A percentile compares a stretch with the other conserved stretches of the same genome.
These are phyloP conservation scores for Acephala macrosclerotiorum DNA, from an alignment of 2,329 filamentous ascomycete genomes.

Conservation along the genomic window DNA sequence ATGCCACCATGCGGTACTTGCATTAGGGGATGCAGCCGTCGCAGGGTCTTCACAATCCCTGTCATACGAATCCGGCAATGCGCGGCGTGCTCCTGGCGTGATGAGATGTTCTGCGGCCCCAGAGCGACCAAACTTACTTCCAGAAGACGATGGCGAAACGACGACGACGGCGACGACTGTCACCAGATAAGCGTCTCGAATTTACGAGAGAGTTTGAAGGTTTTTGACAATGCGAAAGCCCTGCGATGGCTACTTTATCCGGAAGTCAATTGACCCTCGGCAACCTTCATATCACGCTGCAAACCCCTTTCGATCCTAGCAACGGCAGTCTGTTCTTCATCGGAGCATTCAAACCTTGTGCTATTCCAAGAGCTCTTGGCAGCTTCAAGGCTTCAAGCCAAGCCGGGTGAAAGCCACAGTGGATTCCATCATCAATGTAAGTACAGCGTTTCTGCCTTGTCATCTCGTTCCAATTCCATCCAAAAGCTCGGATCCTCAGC, in stretches of 20 bases:
- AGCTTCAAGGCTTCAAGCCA: background rate
- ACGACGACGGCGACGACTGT: background rate
- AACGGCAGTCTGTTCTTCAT: background rate
- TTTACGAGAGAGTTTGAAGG: too few relatives aligned
- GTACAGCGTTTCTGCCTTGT: background rate
- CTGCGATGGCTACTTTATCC: too few relatives aligned
- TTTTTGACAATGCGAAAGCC: too few relatives aligned
- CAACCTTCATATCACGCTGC: background rate
- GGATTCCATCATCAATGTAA: background rate
- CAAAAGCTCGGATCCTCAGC: background rate
- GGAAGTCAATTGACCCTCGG: too few relatives aligned
- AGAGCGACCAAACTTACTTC: background rate
- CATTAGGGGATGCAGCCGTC: background rate
- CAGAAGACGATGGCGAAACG: background rate
- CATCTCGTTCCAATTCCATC: background rate
- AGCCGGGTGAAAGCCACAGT: background rate
- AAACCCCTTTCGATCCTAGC: background rate
- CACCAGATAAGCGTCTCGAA: background rate
- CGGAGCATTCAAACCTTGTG: background rate
- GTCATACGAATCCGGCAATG: conserved; percentile 8
- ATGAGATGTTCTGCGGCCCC: too few relatives aligned
- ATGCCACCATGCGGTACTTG: conserved; percentile 8
- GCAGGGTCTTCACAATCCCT: background rate
- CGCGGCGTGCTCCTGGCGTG: conserved; percentile 16
- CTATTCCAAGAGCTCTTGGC: conserved; percentile 1